A percentile compares a stretch with the other conserved stretches of the same genome.
These are phyloP conservation scores for Trebouxiophyceae sp. DNA, from an alignment of 163 green algal genomes.

Conservation along the genomic window DNA sequence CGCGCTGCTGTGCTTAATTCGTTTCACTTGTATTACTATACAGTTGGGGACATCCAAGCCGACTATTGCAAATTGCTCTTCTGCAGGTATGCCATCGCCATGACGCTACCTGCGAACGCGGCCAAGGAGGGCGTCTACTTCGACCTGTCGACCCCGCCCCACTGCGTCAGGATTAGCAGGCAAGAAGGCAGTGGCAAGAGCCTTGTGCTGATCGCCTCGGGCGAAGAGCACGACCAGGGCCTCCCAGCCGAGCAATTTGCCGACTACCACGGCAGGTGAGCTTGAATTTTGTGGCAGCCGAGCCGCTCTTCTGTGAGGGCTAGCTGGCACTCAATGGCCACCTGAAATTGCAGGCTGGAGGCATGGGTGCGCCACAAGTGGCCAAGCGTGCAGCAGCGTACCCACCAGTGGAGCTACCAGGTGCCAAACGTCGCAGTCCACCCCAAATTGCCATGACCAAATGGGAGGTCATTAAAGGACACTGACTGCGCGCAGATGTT, in stretches of 20 bases:
- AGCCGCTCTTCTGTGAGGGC: too few species aligned
- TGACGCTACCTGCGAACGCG: slow-evolving; percentile 15
- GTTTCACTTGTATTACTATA: background rate
- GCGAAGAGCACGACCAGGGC: slow-evolving; percentile 25
- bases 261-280: slow-evolving; percentile 3
- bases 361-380: slow-evolving; percentile 19
- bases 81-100: slow-evolving; percentile 7
- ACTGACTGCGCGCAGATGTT: too few species aligned
- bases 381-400: slow-evolving; percentile 12
- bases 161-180: slow-evolving; percentile 33
- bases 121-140: slow-evolving; percentile 32
- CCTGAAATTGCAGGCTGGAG: slow-evolving; percentile 19
- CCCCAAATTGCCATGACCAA: slow-evolving; percentile 13
- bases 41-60: too few species aligned
- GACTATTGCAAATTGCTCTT: background rate
- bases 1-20: background rate
- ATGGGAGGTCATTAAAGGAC: too few species aligned
- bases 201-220: slow-evolving; percentile 8
- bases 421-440: background rate
- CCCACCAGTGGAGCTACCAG: slow-evolving; percentile 30
- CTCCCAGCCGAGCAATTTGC: slow-evolving; percentile 14
- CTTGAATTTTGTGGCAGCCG: too few species aligned
- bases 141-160: slow-evolving; percentile 37
- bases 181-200: slow-evolving; percentile 10
- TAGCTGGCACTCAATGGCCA: too few species aligned